These are phyloP conservation scores for Podosphaera aphanis DNA, from an alignment of 2,329 filamentous ascomycete genomes.

Conservation along the genomic window DNA sequence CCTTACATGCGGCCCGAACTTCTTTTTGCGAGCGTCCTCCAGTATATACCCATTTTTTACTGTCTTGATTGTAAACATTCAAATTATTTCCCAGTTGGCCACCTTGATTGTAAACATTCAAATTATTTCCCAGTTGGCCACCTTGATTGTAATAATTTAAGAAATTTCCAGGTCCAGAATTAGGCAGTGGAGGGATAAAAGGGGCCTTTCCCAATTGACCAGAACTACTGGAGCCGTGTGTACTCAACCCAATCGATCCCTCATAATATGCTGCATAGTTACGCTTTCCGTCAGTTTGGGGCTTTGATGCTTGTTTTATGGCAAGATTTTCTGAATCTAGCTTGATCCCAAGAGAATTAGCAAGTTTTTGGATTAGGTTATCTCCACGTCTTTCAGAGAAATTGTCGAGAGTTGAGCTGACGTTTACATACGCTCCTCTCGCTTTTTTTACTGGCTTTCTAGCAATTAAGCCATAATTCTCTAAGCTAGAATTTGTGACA, in stretches of 20 bases:
- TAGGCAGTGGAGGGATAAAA: conserved; percentile 3
- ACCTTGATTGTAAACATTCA: not conserved
- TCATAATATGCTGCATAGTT: not conserved
- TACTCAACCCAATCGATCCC: not conserved
- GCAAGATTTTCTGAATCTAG: not conserved
- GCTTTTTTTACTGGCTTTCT: not conserved
- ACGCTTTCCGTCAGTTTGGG: conserved; percentile 3
- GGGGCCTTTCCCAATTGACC: not conserved
- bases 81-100: not conserved
- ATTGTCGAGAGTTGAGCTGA: not conserved
- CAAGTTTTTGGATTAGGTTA: conserved; percentile 5
- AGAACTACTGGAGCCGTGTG: not conserved
- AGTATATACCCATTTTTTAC: conserved; percentile 6
- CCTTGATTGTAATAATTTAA: not conserved
- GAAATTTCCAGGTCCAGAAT: not conserved
- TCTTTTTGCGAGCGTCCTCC: conserved; percentile 5
- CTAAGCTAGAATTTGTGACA: conserved; percentile 3
- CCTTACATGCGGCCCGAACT: conserved; percentile 6
- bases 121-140: not conserved
- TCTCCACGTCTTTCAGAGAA: not conserved
- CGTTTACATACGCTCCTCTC: conserved; percentile 1
- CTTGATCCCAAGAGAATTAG: conserved; percentile 2
- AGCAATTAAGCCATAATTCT: not conserved
- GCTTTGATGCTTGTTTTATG: not conserved
- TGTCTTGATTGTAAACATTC: not conserved